Percentiles rank a stretch among this genome's conserved stretches.
Conservation (phyloP, 495 filamentous ascomycete genomes). For the Evernia prunastri region DNA sequence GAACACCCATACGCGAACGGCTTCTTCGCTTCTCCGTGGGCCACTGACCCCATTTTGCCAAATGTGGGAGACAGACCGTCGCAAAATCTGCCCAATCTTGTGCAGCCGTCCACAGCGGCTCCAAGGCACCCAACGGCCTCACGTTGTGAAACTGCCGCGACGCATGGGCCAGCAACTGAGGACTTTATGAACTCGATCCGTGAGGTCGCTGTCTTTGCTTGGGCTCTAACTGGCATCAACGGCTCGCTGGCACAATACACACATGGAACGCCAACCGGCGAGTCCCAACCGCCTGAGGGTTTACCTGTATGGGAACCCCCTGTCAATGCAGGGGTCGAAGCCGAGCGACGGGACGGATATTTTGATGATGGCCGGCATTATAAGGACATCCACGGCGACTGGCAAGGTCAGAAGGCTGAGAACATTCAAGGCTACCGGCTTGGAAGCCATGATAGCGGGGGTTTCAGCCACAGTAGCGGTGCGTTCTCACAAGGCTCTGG, state of each 20-base stretch:
- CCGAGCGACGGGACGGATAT: slow-evolving; percentile 3
- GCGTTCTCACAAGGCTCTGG: neutral
- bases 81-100: slow-evolving; percentile 18
- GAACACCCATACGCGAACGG: slow-evolving; percentile 53
- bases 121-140: slow-evolving; percentile 34
- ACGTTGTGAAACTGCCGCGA: slow-evolving; percentile 37
- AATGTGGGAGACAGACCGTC: slow-evolving; percentile 14
- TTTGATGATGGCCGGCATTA: neutral
- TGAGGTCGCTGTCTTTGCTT: slow-evolving; percentile 78
- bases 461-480: neutral
- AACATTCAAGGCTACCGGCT: neutral
- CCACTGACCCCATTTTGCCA: slow-evolving; percentile 51
- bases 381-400: neutral
- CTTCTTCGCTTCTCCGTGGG: slow-evolving; percentile 74
- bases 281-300: slow-evolving; percentile 51
- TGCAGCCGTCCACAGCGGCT: slow-evolving; percentile 26
- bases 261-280: slow-evolving; percentile 53
- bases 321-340: slow-evolving; percentile 11
- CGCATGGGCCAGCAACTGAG: slow-evolving; percentile 38
- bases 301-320: slow-evolving; percentile 49
- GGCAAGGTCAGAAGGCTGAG: slow-evolving; percentile 3
- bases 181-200: slow-evolving; percentile 75
- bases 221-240: slow-evolving; percentile 77
- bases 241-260: slow-evolving; percentile 60
- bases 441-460: neutral